Percentiles rank a stretch among this genome's conserved stretches.
These are phyloP conservation scores for Tritrichomonas musculus DNA, from an alignment of 208 protist genomes.

Conservation along the genomic window DNA sequence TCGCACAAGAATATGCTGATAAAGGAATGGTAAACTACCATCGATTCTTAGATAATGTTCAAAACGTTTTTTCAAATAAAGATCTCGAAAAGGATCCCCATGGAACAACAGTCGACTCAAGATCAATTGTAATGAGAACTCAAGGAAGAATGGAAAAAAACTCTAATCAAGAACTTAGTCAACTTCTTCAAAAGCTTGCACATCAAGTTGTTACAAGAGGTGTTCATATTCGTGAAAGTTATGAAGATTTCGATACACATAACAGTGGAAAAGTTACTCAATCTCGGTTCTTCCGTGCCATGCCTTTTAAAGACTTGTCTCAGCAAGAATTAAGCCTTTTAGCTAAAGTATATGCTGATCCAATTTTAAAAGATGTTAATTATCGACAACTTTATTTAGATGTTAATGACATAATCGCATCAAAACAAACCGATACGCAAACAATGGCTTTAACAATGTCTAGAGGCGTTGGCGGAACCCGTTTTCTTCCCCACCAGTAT, in stretches of 20 bases:
- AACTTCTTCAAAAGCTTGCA: background rate
- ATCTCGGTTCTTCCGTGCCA: background rate
- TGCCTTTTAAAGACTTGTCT: background rate
- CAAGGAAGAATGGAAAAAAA: background rate
- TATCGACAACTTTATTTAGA: background rate
- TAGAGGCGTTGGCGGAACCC: too few relatives aligned
- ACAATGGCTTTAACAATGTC: background rate
- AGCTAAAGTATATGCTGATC: background rate
- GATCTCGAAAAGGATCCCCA: background rate
- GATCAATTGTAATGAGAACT: background rate
- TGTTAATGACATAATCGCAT: background rate
- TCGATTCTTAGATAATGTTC: background rate
- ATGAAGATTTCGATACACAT: constrained; percentile 12
- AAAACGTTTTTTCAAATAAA: constrained; percentile 25
- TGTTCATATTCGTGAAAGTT: background rate
- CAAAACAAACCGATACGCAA: background rate
- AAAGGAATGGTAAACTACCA: background rate
- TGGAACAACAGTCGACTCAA: background rate
- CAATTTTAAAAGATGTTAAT: background rate
- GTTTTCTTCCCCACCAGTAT: background rate
- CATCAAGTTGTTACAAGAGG: constrained; percentile 24
- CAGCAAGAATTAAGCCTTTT: background rate
- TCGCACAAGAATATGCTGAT: background rate
- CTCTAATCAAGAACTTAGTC: background rate
- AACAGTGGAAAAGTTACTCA: background rate